Conservation (phyloP, 345 rosid genomes). For the Boechera retrofracta region DNA sequence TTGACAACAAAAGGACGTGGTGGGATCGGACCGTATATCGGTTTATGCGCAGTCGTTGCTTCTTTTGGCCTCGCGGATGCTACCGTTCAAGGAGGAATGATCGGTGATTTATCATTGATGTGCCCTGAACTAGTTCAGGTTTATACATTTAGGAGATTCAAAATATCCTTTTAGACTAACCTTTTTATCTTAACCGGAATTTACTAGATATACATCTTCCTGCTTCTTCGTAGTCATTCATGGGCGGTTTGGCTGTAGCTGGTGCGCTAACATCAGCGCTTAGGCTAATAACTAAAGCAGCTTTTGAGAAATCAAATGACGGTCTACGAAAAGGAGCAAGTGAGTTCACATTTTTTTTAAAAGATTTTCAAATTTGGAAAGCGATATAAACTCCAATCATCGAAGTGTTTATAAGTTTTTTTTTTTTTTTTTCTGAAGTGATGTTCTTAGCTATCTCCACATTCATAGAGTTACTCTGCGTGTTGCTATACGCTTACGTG, state of each 20-base stretch:
- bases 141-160: neutral
- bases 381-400: neutral
- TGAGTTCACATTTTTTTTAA: constrained; percentile 42
- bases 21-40: constrained; percentile 75
- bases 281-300: constrained; percentile 79
- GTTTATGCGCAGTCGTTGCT: constrained; percentile 67
- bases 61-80: constrained; percentile 94
- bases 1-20: constrained; percentile 76
- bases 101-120: constrained; percentile 89
- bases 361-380: neutral
- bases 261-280: constrained; percentile 82
- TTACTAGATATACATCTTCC: neutral
- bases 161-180: constrained; percentile 1
- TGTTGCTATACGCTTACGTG: constrained; percentile 61
- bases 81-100: constrained; percentile 89
- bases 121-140: constrained; percentile 90
- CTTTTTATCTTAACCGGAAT: neutral
- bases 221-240: constrained; percentile 63
- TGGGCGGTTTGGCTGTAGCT: constrained; percentile 89
- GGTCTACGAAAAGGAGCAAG: constrained; percentile 87
- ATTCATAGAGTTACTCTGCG: constrained; percentile 66
- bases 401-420: neutral
- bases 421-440: constrained; percentile 52
- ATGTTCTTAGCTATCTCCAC: constrained; percentile 78
- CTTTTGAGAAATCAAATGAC: constrained; percentile 60